Conservation (phyloP, 805 yeast genomes). For the Wickerhamiella azymoides region DNA sequence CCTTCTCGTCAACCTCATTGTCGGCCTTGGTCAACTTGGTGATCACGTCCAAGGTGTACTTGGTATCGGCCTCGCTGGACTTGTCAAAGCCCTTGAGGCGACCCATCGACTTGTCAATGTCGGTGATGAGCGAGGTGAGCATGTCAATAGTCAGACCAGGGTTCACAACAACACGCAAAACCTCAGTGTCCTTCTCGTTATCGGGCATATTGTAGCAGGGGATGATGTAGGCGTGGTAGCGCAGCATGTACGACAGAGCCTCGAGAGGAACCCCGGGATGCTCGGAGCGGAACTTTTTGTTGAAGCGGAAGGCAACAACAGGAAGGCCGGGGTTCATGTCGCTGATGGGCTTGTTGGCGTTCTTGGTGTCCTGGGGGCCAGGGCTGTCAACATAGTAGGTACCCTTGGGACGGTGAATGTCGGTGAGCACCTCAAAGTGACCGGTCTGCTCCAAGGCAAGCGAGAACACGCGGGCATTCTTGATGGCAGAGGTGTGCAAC, state of each 20-base stretch:
- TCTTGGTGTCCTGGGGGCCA: constrained; percentile 22
- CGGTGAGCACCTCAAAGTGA: constrained; percentile 59
- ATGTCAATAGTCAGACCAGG: constrained; percentile 49
- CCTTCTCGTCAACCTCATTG: constrained; percentile 7
- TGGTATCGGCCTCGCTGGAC: not conserved
- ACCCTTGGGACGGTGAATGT: constrained; percentile 52
- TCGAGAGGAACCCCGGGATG: constrained; percentile 79
- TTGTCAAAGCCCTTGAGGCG: constrained; percentile 33
- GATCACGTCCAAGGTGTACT: not conserved
- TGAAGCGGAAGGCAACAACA: constrained; percentile 72
- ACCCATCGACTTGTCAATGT: constrained; percentile 40
- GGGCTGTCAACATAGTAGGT: constrained; percentile 18
- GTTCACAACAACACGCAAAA: constrained; percentile 74
- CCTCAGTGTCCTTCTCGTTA: constrained; percentile 44
- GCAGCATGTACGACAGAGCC: constrained; percentile 52
- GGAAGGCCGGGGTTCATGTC: constrained; percentile 67
- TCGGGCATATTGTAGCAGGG: constrained; percentile 80
- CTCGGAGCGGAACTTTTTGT: constrained; percentile 38
- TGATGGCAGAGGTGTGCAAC: constrained; percentile 46
- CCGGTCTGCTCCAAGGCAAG: constrained; percentile 49
- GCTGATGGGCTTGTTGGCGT: constrained; percentile 5
- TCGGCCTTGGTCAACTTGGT: constrained; percentile 3
- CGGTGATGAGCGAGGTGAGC: constrained; percentile 50
- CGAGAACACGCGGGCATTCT: constrained; percentile 56
- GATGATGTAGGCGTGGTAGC: constrained; percentile 73